Evolutionary conservation across 2,329 filamentous ascomycete genomes (phyloP).

Genomic region (Ceratocystis diversiconidia): DNA sequence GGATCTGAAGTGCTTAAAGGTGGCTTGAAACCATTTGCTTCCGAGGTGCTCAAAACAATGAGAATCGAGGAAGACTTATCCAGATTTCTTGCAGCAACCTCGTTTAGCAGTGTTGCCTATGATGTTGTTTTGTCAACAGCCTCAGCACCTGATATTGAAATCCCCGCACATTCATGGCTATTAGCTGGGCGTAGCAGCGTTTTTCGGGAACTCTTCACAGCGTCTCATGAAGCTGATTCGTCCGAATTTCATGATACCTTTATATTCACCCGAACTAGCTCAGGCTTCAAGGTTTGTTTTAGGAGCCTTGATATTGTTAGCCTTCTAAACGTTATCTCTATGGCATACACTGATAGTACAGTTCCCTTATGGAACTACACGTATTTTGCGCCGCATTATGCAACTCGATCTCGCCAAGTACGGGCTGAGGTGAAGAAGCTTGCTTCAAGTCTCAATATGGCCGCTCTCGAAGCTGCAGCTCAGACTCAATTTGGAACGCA

Average conservation of each 20-base stretch:
- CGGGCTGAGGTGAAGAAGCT: conserved; percentile 77
- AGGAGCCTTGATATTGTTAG: conserved; percentile 59
- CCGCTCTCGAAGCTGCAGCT: conserved; percentile 59
- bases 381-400: conserved; percentile 47
- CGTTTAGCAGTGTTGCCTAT: conserved; percentile 29
- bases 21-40: conserved; percentile 36
- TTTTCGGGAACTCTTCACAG: conserved; percentile 46
- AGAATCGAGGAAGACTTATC: conserved; percentile 51
- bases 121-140: conserved; percentile 40
- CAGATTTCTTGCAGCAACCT: conserved; percentile 33
- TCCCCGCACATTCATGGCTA: conserved; percentile 76
- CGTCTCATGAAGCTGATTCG: conserved; percentile 40
- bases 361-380: conserved; percentile 80
- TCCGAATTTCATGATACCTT: conserved; percentile 47
- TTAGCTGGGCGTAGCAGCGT: conserved; percentile 58
- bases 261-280: conserved; percentile 30
- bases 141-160: conserved; percentile 49
- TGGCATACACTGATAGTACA: conserved; percentile 64
- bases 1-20: conserved; percentile 27
- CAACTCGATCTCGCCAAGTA: conserved; percentile 63
- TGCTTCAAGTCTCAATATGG: conserved; percentile 56
- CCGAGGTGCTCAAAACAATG: conserved; percentile 44
- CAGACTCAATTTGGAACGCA: conserved; percentile 57
- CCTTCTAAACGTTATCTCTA: conserved; percentile 65
- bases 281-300: conserved; percentile 30